Percentiles rank a stretch among this genome's conserved stretches.
Conservation (phyloP, 305 asterid species). For the Fraxinus paxiana region DNA sequence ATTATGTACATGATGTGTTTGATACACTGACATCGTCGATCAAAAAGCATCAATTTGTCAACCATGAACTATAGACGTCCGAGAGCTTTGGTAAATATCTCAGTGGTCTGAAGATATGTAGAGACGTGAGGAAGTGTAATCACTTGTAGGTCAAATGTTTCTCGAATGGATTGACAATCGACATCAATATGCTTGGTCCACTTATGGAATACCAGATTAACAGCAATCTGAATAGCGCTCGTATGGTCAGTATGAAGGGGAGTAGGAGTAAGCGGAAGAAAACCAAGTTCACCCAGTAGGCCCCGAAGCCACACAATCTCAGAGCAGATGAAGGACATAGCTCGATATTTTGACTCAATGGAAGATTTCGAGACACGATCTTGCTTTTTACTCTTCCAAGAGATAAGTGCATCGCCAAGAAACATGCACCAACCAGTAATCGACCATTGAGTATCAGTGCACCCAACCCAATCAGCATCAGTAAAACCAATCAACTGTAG, state of each 20-base stretch:
- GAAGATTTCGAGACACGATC: background rate
- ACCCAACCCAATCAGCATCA: background rate
- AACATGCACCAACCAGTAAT: background rate
- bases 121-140: background rate
- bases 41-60: background rate
- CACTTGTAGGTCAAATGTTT: background rate
- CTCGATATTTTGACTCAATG: background rate
- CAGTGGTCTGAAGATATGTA: background rate
- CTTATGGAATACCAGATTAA: background rate
- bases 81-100: background rate
- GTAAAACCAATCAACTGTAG: background rate
- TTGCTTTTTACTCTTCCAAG: background rate
- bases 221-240: background rate
- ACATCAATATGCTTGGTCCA: background rate
- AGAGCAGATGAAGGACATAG: background rate
- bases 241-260: background rate
- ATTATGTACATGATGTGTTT: background rate
- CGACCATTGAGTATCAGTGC: background rate
- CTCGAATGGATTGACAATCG: background rate
- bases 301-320: background rate
- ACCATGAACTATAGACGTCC: background rate
- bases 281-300: background rate
- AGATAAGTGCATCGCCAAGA: background rate
- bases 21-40: background rate
- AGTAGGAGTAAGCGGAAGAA: background rate